Percentiles rank a stretch among this genome's conserved stretches.
phyloP scores from a whole-genome alignment of 495 filamentous ascomycete genomes.

The Viridothelium virens region DNA sequence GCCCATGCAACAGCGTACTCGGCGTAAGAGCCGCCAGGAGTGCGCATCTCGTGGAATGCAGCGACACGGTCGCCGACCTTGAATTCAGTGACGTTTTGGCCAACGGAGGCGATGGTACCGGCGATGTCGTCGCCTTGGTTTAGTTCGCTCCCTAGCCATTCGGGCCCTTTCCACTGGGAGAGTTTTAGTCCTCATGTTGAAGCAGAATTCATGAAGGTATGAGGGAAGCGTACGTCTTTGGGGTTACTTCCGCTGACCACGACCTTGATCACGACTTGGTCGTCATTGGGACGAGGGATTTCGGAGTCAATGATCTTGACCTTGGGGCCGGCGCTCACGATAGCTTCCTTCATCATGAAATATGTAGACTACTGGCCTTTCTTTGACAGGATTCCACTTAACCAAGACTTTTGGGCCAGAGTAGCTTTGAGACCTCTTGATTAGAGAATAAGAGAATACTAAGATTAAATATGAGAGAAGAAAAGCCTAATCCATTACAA shows the following conservation, averaged over 20 bases:
- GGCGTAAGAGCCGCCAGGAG: constrained; percentile 53
- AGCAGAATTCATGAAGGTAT: not conserved
- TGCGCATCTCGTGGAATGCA: constrained; percentile 57
- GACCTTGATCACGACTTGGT: constrained; percentile 65
- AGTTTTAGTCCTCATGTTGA: not conserved
- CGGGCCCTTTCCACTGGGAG: constrained; percentile 31
- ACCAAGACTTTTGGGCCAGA: too few species aligned
- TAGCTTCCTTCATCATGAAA: constrained; percentile 56
- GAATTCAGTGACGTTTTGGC: constrained; percentile 54
- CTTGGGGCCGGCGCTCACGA: constrained; percentile 45
- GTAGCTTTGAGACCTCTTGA: too few species aligned
- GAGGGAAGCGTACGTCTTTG: constrained; percentile 50
- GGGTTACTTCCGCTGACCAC: constrained; percentile 64
- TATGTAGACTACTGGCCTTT: not conserved
- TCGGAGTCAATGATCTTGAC: constrained; percentile 57
- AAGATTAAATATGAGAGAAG: not conserved
- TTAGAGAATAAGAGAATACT: not conserved
- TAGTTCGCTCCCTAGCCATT: constrained; percentile 19
- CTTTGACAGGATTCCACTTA: too few species aligned
- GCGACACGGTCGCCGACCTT: constrained; percentile 61
- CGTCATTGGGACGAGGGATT: constrained; percentile 52
- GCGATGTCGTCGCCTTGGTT: constrained; percentile 71
- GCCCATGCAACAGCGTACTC: constrained; percentile 62
- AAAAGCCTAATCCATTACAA: not conserved
- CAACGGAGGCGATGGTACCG: constrained; percentile 56